phyloP scores from a whole-genome alignment of 345 rosid genomes.

The thale cress (Arabidopsis thaliana) region TAIR10.1 NC_003076.8:2633001-2633500 shows the following conservation, averaged over 20 bases:
- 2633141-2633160: background rate
- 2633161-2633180: background rate
- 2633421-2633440: slow-evolving; percentile 37
- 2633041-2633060: background rate
- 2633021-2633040: background rate
- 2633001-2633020: background rate
- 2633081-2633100: slow-evolving; percentile 95
- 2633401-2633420: slow-evolving; percentile 7
- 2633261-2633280: slow-evolving; percentile 82
- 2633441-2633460: slow-evolving; percentile 1
- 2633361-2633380: slow-evolving; percentile 73
- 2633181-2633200: no score
- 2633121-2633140: slow-evolving; percentile 78
- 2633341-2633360: slow-evolving; percentile 68
- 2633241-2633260: slow-evolving; percentile 92
- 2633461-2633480: slow-evolving; percentile 10
- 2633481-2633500: slow-evolving; percentile 22
- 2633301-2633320: slow-evolving; percentile 77
- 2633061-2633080: slow-evolving; percentile 92
- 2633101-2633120: slow-evolving; percentile 97
- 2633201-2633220: background rate
- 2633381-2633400: background rate
- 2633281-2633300: slow-evolving; percentile 91
- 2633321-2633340: slow-evolving; percentile 62
- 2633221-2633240: slow-evolving; percentile 15